These are phyloP conservation scores for Exophiala dermatitidis DNA, from an alignment of 2,329 filamentous ascomycete species.

Conservation along the genomic window DNA sequence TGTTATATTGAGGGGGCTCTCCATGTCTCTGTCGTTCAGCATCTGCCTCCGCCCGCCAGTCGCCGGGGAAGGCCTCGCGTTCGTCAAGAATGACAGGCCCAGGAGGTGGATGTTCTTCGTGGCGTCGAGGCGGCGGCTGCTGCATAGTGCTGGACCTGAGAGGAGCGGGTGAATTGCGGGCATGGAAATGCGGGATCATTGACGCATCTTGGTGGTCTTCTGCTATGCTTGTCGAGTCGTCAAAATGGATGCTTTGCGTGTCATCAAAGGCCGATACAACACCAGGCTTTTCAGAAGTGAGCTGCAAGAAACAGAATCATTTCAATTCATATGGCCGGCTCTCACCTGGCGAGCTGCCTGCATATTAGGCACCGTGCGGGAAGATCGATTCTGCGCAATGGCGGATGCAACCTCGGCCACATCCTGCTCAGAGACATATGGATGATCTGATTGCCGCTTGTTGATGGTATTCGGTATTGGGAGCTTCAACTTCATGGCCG, in stretches of 20 bases:
- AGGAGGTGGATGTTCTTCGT: background rate
- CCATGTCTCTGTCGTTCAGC: constrained; percentile 12
- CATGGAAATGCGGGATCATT: background rate
- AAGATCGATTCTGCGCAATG: background rate
- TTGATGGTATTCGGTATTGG: constrained; percentile 13
- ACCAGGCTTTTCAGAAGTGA: background rate
- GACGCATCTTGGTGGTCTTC: constrained; percentile 2
- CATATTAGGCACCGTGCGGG: background rate
- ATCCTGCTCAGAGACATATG: background rate
- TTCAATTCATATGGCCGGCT: background rate
- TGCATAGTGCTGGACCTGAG: background rate
- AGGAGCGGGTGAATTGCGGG: background rate
- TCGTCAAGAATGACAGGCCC: background rate
- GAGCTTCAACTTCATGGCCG: constrained; percentile 14
- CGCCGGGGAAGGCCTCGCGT: background rate
- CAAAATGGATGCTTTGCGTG: constrained; percentile 22
- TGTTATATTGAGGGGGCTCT: constrained; percentile 4
- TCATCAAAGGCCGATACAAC: constrained; percentile 20
- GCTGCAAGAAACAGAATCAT: background rate
- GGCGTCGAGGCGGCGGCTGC: background rate
- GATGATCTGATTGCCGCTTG: constrained; percentile 3
- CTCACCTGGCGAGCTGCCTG: background rate
- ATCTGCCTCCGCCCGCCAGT: constrained; percentile 13
- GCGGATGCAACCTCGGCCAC: background rate
- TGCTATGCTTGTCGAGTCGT: constrained; percentile 16